phyloP scores from a whole-genome alignment of 2,329 filamentous ascomycete genomes.

The Hymenotorrendiella dingleyae region DNA sequence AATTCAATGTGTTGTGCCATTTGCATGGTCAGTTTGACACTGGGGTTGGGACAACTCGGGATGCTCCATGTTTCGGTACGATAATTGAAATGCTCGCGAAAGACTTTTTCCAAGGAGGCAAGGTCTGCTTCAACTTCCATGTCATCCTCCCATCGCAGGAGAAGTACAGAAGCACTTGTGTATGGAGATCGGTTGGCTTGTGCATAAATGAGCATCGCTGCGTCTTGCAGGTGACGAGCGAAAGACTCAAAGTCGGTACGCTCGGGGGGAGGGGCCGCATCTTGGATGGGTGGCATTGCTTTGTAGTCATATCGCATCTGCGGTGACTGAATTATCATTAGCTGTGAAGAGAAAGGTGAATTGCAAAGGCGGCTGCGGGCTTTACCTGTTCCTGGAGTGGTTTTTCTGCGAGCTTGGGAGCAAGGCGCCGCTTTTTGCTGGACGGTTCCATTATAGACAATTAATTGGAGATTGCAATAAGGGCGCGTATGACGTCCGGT shows the following conservation, averaged over 20 bases:
- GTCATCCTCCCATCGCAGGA: slow-evolving; percentile 60
- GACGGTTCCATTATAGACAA: slow-evolving; percentile 28
- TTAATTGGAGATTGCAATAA: slow-evolving; percentile 12
- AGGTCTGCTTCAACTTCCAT: slow-evolving; percentile 47
- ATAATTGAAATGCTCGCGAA: slow-evolving; percentile 56
- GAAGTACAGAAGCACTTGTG: slow-evolving; percentile 51
- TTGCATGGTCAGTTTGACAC: slow-evolving; percentile 54
- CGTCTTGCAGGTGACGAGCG: slow-evolving; percentile 61
- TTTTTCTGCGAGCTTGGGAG: slow-evolving; percentile 31
- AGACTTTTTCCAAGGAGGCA: slow-evolving; percentile 47
- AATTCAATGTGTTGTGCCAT: slow-evolving; percentile 55
- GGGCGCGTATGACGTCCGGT: slow-evolving; percentile 1
- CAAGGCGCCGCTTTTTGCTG: slow-evolving; percentile 32
- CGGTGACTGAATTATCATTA: slow-evolving; percentile 16
- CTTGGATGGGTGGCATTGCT: slow-evolving; percentile 24
- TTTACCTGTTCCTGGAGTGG: slow-evolving; percentile 29
- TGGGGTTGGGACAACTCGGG: slow-evolving; percentile 52
- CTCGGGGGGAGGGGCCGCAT: slow-evolving; percentile 29
- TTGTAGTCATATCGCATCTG: slow-evolving; percentile 29
- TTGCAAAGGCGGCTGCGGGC: too few species aligned
- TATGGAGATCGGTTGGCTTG: slow-evolving; percentile 55
- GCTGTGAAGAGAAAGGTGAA: not conserved
- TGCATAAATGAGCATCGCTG: slow-evolving; percentile 60
- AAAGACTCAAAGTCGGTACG: slow-evolving; percentile 57
- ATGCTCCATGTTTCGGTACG: slow-evolving; percentile 56